Evolutionary conservation across 257 asterid species (phyloP).

Genomic region (Striga asiatica): DNA sequence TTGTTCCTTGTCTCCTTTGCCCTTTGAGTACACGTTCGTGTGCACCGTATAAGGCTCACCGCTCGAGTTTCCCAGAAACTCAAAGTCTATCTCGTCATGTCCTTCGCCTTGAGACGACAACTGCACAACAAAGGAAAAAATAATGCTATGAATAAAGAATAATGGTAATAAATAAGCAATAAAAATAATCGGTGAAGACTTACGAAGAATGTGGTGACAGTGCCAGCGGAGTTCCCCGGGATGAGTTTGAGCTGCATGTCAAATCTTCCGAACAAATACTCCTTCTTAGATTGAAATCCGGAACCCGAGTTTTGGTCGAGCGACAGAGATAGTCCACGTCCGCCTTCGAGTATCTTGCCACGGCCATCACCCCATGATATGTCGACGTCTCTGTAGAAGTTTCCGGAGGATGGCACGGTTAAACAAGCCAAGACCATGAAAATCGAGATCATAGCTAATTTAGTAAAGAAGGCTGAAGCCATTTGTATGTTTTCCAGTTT

Average conservation of each 20-base stretch:
- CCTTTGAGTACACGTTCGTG: constrained; percentile 22
- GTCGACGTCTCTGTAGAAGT: constrained; percentile 24
- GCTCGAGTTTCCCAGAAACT: constrained; percentile 21
- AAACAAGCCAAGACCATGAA: constrained; percentile 10
- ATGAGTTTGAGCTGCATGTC: constrained; percentile 27
- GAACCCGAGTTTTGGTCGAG: constrained; percentile 32
- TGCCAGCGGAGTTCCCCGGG: constrained; percentile 34
- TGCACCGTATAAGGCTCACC: constrained; percentile 27
- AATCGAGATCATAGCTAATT: too few relatives aligned
- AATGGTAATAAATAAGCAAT: background rate
- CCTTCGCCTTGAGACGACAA: constrained; percentile 13
- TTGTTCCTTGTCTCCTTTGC: too few relatives aligned
- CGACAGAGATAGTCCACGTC: constrained; percentile 18
- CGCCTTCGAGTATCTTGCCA: constrained; percentile 30
- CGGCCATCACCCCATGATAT: constrained; percentile 37
- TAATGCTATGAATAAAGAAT: background rate
- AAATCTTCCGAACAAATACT: constrained; percentile 24
- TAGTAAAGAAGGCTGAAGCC: too few relatives aligned
- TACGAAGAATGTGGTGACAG: constrained; percentile 43
- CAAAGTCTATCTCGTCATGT: too few relatives aligned
- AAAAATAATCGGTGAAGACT: background rate
- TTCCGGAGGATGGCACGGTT: constrained; percentile 14
- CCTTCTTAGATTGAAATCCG: constrained; percentile 33
- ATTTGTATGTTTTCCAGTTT: too few relatives aligned
- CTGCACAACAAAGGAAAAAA: background rate